Conservation (phyloP, 495 filamentous ascomycete species). For the Hypomontagnella monticulosa region DNA sequence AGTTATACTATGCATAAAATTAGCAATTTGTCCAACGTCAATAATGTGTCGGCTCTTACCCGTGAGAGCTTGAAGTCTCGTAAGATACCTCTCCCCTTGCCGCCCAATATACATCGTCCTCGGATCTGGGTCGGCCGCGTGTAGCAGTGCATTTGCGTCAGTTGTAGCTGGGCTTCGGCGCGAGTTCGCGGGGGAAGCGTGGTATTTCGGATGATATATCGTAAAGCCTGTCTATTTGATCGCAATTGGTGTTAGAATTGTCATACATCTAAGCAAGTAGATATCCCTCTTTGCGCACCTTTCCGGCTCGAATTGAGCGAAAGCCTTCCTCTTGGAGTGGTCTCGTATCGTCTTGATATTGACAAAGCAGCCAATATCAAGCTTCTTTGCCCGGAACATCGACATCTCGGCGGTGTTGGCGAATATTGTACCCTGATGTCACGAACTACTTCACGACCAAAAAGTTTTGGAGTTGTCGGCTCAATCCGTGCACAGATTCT, state of each 20-base stretch:
- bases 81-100: constrained; percentile 84
- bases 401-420: constrained; percentile 66
- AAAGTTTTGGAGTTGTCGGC: constrained; percentile 38
- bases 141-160: constrained; percentile 94
- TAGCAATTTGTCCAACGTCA: constrained; percentile 26
- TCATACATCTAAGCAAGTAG: not conserved
- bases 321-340: constrained; percentile 94
- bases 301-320: constrained; percentile 83
- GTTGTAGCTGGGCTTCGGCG: constrained; percentile 89
- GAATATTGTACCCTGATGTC: constrained; percentile 12
- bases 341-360: constrained; percentile 88
- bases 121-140: constrained; percentile 91
- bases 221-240: constrained; percentile 83
- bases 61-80: constrained; percentile 89
- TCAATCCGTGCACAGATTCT: constrained; percentile 10
- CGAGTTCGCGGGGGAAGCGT: constrained; percentile 80
- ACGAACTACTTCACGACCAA: constrained; percentile 10
- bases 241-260: constrained; percentile 16
- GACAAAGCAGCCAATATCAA: constrained; percentile 85
- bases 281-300: constrained; percentile 63
- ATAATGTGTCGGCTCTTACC: constrained; percentile 63
- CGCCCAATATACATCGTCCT: constrained; percentile 90
- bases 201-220: constrained; percentile 94
- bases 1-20: constrained; percentile 75
- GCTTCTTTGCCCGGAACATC: constrained; percentile 84